Base-by-base conservation (phyloP, 2,329 filamentous ascomycete genomes). In the Aspergillus carbonarius region DNA sequence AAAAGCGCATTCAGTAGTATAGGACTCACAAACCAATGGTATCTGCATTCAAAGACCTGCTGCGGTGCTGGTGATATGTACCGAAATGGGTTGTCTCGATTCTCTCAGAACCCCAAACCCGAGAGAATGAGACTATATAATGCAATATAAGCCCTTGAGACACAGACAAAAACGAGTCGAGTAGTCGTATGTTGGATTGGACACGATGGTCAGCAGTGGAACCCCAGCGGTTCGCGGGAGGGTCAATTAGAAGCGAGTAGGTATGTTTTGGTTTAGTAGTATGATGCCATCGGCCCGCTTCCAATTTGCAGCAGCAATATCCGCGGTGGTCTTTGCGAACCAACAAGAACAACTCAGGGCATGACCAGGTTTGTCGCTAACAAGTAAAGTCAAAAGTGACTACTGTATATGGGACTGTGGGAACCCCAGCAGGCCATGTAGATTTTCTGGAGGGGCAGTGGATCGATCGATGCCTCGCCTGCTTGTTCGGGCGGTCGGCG, bases 401-500 rank as follows among this genome's bases (percentile, higher is more conserved):
- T 15, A n/a, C n/a, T n/a, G n/a, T n/a, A n/a, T n/a, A 18, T 3
- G 39, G 18, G 39, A 42, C 39, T 20, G 39, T 27, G 25, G 27
- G n/a, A n/a, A 48, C 15, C 23, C 27, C 23, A 30, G 52, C 20
- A 32, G n/a, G 46, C n/a, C 40, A n/a, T 20, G 23, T 47, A 15
- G 23, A 27, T 39, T 13, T 13, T 12, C 12, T 23, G 48, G 56
- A 60, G 52, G 59, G 44, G 56, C 40, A 49, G 48, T 47, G 17
- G 50, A 50, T 53, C 44, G 32, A 46, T 44, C 32, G 42, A 42
- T 42, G 25, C 25, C 40, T 55, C 25, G 52, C 49, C 56, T 57
- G 37, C 49, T 42, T 12, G 39, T 42, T 58, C 37, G 49, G 60
- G 58, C 57, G 57, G 55, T 60, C 35, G 60, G 59, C 46, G 58